Evolutionary conservation across 1,284 basidiomycete species (phyloP).

Genomic region (Ceratobasidium sp.): DNA sequence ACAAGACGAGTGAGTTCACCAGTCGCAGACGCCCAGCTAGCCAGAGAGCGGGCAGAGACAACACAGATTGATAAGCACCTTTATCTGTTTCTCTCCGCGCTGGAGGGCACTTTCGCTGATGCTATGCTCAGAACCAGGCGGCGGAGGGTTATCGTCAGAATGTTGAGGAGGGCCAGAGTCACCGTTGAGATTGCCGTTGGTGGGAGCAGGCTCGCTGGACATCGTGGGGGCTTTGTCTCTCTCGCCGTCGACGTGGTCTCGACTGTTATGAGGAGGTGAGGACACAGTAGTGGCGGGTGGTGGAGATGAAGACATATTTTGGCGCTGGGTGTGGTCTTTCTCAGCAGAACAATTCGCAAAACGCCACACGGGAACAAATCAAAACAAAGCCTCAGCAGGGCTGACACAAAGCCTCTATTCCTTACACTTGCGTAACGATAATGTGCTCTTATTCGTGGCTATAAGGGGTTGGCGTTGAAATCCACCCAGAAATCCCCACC

Average conservation of each 20-base stretch:
- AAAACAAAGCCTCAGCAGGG: slow-evolving; percentile 14
- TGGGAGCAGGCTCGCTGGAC: slow-evolving; percentile 28
- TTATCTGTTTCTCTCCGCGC: slow-evolving; percentile 77
- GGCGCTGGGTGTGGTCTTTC: slow-evolving; percentile 42
- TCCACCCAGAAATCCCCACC: too few species aligned
- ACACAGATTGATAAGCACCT: slow-evolving; percentile 80
- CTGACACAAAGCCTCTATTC: background rate
- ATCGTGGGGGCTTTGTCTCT: slow-evolving; percentile 31
- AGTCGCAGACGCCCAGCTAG: slow-evolving; percentile 49
- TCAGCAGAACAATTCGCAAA: slow-evolving; percentile 34
- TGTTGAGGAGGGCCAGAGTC: slow-evolving; percentile 35
- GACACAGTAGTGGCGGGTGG: slow-evolving; percentile 39
- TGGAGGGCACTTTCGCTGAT: background rate
- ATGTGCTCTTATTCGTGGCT: too few species aligned
- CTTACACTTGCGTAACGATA: background rate
- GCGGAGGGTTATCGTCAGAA: slow-evolving; percentile 37
- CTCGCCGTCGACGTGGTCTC: slow-evolving; percentile 20
- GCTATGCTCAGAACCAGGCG: slow-evolving; percentile 35
- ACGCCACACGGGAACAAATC: slow-evolving; percentile 39
- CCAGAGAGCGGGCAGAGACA: slow-evolving; percentile 52
- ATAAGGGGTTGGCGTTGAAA: too few species aligned
- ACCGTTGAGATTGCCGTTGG: slow-evolving; percentile 29
- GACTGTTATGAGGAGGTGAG: slow-evolving; percentile 35
- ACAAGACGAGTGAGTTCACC: slow-evolving; percentile 61
- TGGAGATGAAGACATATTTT: slow-evolving; percentile 40